A percentile compares a stretch with the other conserved stretches of the same genome.
Conservation (phyloP, 306 rosid species). For the Vicia faba region DNA sequence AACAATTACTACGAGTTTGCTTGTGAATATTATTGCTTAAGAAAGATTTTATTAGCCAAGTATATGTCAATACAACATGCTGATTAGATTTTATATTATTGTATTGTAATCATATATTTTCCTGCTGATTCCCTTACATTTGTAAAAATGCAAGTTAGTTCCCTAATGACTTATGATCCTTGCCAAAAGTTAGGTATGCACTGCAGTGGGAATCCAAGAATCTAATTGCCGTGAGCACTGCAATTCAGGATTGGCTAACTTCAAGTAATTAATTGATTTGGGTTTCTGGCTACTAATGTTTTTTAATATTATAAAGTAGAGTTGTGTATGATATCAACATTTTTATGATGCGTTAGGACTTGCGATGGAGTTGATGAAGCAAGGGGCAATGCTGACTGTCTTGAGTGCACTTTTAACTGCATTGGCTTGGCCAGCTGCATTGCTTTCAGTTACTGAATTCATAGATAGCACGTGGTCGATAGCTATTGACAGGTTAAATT, state of each 20-base stretch:
- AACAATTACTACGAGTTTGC: neutral
- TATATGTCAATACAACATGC: conserved; percentile 8
- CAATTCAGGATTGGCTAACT: conserved; percentile 69
- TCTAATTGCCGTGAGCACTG: conserved; percentile 63
- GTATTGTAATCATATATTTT: conserved; percentile 7
- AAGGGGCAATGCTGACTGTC: conserved; percentile 69
- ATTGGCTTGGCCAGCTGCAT: conserved; percentile 60
- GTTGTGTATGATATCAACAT: conserved; percentile 23
- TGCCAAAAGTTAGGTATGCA: conserved; percentile 59
- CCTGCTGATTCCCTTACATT: conserved; percentile 13
- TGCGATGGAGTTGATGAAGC: conserved; percentile 56
- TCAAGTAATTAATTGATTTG: conserved; percentile 56
- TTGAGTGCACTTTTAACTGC: conserved; percentile 59
- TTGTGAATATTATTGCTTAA: conserved; percentile 24
- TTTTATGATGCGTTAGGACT: conserved; percentile 46
- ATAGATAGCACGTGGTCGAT: conserved; percentile 65
- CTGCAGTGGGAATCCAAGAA: conserved; percentile 67
- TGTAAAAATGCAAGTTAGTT: conserved; percentile 25
- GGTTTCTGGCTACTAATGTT: conserved; percentile 28
- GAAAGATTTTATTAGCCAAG: neutral
- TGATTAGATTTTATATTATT: conserved; percentile 11
- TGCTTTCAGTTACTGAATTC: conserved; percentile 53
- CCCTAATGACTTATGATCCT: conserved; percentile 38
- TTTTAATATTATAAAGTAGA: conserved; percentile 15
- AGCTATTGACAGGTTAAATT: conserved; percentile 61